Conservation (phyloP, 345 rosid genomes). For the Arabis alpina region DNA sequence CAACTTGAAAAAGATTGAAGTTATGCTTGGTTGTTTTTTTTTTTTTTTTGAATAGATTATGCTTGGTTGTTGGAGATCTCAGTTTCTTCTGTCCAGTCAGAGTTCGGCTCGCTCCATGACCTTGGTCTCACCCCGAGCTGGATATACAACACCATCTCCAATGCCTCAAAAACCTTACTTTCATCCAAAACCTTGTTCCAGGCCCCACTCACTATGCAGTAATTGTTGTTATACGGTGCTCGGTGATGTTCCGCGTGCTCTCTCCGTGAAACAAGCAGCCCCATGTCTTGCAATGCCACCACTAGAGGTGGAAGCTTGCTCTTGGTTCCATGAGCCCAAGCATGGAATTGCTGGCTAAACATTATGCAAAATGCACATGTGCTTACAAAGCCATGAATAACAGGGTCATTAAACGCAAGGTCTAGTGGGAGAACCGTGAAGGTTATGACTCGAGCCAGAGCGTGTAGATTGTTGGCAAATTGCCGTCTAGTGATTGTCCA, state of each 20-base stretch:
- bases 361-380: conserved; percentile 69
- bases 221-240: conserved; percentile 78
- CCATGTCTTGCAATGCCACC: conserved; percentile 69
- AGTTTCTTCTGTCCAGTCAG: conserved; percentile 67
- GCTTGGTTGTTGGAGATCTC: conserved; percentile 15
- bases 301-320: conserved; percentile 74
- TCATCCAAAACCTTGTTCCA: conserved; percentile 78
- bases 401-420: conserved; percentile 54
- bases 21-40: conserved; percentile 43
- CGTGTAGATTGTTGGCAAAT: conserved; percentile 85
- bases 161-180: conserved; percentile 62
- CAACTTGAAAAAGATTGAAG: conserved; percentile 12
- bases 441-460: conserved; percentile 62
- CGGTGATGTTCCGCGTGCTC: conserved; percentile 81
- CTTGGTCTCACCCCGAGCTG: conserved; percentile 66
- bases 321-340: conserved; percentile 96
- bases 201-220: conserved; percentile 86
- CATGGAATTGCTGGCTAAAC: conserved; percentile 94
- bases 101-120: conserved; percentile 80
- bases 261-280: conserved; percentile 67
- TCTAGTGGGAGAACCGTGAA: conserved; percentile 66
- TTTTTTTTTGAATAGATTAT: no score
- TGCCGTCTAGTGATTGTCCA: conserved; percentile 86
- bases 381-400: conserved; percentile 59
- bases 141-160: conserved; percentile 75